phyloP scores from a whole-genome alignment of 2,329 filamentous ascomycete genomes.

The Pseudocercospora pini-densiflorae region DNA sequence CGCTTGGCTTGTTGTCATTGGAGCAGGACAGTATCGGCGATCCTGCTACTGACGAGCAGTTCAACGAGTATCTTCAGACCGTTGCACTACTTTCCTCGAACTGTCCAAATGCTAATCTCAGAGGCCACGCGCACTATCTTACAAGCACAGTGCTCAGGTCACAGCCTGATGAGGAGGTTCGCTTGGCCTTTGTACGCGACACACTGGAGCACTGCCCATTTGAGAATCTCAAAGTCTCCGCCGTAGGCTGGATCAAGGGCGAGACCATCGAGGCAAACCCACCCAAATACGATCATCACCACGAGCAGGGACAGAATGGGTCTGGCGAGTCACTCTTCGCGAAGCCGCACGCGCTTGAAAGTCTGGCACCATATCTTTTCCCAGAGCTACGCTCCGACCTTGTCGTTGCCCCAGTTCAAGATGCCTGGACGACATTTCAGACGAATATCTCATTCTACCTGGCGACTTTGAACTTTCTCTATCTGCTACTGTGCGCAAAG shows the following conservation, averaged over 20 bases:
- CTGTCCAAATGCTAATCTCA: slow-evolving; percentile 51
- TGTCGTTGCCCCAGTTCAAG: slow-evolving; percentile 43
- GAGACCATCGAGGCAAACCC: slow-evolving; percentile 58
- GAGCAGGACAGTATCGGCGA: slow-evolving; percentile 51
- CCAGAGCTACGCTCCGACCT: slow-evolving; percentile 52
- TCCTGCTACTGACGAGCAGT: slow-evolving; percentile 56
- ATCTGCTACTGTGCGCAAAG: slow-evolving; percentile 57
- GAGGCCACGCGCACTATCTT: slow-evolving; percentile 55
- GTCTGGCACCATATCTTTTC: slow-evolving; percentile 58
- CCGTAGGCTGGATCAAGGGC: slow-evolving; percentile 64
- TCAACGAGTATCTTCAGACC: slow-evolving; percentile 57
- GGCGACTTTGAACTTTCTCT: slow-evolving; percentile 63
- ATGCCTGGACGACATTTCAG: slow-evolving; percentile 52
- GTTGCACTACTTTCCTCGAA: slow-evolving; percentile 55
- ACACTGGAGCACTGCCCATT: slow-evolving; percentile 60
- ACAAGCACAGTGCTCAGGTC: slow-evolving; percentile 56
- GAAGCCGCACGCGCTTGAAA: slow-evolving; percentile 52
- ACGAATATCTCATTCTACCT: slow-evolving; percentile 60
- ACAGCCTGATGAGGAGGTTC: slow-evolving; percentile 56
- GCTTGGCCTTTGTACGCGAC: slow-evolving; percentile 59
- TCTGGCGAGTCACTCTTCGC: slow-evolving; percentile 48
- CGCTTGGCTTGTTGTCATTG: slow-evolving; percentile 56
- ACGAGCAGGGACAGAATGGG: slow-evolving; percentile 19
- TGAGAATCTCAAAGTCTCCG: slow-evolving; percentile 60
- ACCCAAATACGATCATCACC: slow-evolving; percentile 26